Conservation (phyloP, 306 rosid species). For the Lupinus albus region DNA sequence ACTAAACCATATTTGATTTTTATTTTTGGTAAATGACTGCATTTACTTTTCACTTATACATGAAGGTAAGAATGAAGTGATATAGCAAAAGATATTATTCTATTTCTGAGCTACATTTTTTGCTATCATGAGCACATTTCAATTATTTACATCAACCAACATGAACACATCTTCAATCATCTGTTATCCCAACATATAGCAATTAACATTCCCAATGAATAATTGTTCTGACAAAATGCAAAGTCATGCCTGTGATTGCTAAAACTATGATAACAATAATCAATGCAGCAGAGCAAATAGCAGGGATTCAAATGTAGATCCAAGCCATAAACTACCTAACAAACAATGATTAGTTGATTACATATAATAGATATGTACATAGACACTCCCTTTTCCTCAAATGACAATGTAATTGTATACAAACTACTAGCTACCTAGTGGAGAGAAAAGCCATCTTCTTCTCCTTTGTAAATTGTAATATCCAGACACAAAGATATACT, state of each 20-base stretch:
- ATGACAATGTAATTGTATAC: conserved; percentile 67
- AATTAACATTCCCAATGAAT: conserved; percentile 2
- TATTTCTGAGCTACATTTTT: conserved; percentile 21
- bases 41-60: neutral
- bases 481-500: conserved; percentile 61
- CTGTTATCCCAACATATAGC: conserved; percentile 27
- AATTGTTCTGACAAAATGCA: neutral
- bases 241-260: conserved; percentile 35
- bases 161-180: conserved; percentile 20
- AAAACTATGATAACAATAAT: conserved; percentile 14
- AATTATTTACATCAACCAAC: conserved; percentile 1
- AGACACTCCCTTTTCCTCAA: conserved; percentile 60
- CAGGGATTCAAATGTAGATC: conserved; percentile 47
- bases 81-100: neutral
- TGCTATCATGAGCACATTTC: neutral
- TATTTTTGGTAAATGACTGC: neutral
- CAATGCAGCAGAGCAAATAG: conserved; percentile 25
- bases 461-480: conserved; percentile 48
- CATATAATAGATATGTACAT: conserved; percentile 76
- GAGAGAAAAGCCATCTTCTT: conserved; percentile 50
- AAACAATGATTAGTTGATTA: conserved; percentile 68
- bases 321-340: conserved; percentile 48
- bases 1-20: neutral
- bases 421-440: conserved; percentile 73
- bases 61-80: neutral